These are phyloP conservation scores for Pyrenopolyporus hunteri DNA, from an alignment of 495 filamentous ascomycete genomes.

Conservation along the genomic window DNA sequence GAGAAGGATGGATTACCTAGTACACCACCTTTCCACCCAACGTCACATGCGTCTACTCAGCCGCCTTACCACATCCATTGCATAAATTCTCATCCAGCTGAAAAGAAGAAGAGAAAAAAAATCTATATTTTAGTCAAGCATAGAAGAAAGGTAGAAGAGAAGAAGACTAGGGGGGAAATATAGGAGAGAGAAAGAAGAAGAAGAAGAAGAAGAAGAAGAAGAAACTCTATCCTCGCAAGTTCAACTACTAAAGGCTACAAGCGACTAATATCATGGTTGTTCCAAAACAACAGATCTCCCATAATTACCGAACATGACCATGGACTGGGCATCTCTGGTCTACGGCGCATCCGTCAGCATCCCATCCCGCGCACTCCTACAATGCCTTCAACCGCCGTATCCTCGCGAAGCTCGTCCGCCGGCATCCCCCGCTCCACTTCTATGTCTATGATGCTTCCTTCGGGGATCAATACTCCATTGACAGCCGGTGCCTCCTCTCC, in stretches of 20 bases:
- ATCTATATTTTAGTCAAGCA: background rate
- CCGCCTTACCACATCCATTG: conserved; percentile 24
- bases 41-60: conserved; percentile 33
- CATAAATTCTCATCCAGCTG: background rate
- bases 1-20: conserved; percentile 19
- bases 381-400: conserved; percentile 58
- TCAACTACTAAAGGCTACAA: conserved; percentile 15
- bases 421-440: conserved; percentile 67
- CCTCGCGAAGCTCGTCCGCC: conserved; percentile 68
- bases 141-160: background rate
- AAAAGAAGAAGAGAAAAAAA: background rate
- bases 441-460: conserved; percentile 59
- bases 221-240: conserved; percentile 1
- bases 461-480: conserved; percentile 49
- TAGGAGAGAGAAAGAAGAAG: background rate
- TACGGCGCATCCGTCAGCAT: conserved; percentile 89
- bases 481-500: conserved; percentile 69
- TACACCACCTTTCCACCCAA: conserved; percentile 17
- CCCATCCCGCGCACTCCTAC: conserved; percentile 68
- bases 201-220: conserved; percentile 21
- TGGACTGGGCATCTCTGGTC: conserved; percentile 70
- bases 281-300: conserved; percentile 49
- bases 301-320: conserved; percentile 65
- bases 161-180: background rate
- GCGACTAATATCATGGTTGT: conserved; percentile 33